Evolutionary conservation across 1,284 basidiomycete genomes (phyloP), one percentile per base, ranked within the genome.

Genomic region (Tilletia caries): DNA sequence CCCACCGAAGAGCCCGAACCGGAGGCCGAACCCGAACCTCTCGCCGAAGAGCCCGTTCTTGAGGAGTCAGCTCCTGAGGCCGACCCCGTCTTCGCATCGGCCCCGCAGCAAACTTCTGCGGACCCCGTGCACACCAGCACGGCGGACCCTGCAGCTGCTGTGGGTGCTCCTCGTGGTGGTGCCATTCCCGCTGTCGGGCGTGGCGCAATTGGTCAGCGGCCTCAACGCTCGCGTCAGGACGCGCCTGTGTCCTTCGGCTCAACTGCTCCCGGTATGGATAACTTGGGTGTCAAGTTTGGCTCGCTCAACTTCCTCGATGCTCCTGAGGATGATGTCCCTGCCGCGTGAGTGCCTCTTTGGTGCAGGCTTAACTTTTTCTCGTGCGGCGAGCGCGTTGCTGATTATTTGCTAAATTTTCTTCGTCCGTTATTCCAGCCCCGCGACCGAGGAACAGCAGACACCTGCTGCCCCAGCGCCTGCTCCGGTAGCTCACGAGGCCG

Each of bases 161-260:
- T 54, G 5, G 52, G 52, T 13, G 52, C 52, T 6, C 52, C 52
- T 27, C 52, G 52, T 29, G 37, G 37, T 41, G 37, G 37, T 41
- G 52, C 52, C 29, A 54, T 54, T 23, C 64, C 78, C 37, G 67
- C 72, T n/a, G 32, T 67, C n/a, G 50, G 50, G 13, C 70, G 74
- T 43, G 69, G 74, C 23, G 67, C 65, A 29, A 44, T 65, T 10
- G 69, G 72, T 13, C 76, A 77, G 69, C 74, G 78, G 48, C 72
- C 71, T 27, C 77, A 79, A 70, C 75, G 81, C n/a, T 73, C 79
- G 29, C 74, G 73, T 60, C 81, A 82, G 68, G 80, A 82, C 27
- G 76, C 75, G 23, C 73, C 81, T 8, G 80, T 83, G 33, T 79
- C 81, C 37, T 77, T 83, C 77, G 75, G 79, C n/a, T 79, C 79